A percentile compares a stretch with the other conserved stretches of the same genome.
Conservation (phyloP, 768 basidiomycete species). For the Goffeauzyma gilvescens region DNA sequence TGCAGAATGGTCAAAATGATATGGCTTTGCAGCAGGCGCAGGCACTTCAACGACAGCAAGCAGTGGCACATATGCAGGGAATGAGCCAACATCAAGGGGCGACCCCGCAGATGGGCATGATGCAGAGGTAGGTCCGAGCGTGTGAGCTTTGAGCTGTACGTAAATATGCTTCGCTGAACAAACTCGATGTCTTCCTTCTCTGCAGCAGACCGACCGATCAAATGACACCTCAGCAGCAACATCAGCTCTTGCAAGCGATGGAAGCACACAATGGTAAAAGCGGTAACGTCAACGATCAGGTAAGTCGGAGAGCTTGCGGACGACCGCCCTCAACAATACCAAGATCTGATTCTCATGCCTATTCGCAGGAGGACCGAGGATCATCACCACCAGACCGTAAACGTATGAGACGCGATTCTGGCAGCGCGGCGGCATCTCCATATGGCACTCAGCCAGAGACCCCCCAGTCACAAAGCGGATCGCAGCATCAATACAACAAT, state of each 20-base stretch:
- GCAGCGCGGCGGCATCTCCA: constrained; percentile 7
- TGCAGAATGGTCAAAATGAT: neutral
- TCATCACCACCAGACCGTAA: constrained; percentile 7
- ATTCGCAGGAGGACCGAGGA: constrained; percentile 2
- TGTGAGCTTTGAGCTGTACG: neutral
- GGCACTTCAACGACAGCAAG: neutral
- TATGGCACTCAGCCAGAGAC: constrained; percentile 3
- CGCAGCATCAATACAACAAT: no score
- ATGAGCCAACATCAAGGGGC: neutral
- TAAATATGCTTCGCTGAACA: neutral
- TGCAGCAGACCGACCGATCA: no score
- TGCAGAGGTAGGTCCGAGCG: neutral
- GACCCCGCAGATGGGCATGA: neutral
- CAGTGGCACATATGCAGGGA: neutral
- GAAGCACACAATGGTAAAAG: no score
- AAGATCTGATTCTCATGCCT: neutral
- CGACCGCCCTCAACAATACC: neutral
- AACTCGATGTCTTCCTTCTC: constrained; percentile 8
- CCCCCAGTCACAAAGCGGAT: constrained; percentile 4
- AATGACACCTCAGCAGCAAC: constrained; percentile 9
- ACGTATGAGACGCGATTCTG: constrained; percentile 7
- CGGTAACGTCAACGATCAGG: neutral
- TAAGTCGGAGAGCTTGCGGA: neutral
- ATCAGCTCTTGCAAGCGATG: constrained; percentile 1
- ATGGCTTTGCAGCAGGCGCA: neutral